Percentiles rank a stretch among this genome's conserved stretches.
These are phyloP conservation scores for Cladosporium velox DNA, from an alignment of 2,329 filamentous ascomycete species.

Conservation along the genomic window DNA sequence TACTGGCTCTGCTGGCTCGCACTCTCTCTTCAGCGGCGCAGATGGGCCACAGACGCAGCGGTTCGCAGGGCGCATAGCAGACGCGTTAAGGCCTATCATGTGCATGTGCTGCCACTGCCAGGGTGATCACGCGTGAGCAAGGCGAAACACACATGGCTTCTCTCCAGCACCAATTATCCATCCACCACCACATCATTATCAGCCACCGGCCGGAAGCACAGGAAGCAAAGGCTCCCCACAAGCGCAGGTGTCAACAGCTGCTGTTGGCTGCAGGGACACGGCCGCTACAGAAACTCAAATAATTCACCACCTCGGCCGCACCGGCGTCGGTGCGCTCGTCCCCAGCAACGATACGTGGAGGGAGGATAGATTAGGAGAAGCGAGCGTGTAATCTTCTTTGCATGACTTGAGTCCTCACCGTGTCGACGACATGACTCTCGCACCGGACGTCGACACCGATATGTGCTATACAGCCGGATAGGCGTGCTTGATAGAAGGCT, in stretches of 20 bases:
- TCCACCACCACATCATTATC: background rate
- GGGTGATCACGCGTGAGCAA: background rate
- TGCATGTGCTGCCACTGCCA: background rate
- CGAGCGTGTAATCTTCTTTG: constrained; percentile 9
- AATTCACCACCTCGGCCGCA: constrained; percentile 6
- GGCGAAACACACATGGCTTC: background rate
- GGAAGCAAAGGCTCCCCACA: constrained; percentile 9
- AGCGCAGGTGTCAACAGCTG: constrained; percentile 17
- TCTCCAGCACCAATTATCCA: background rate
- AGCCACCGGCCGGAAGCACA: constrained; percentile 5
- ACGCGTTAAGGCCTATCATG: background rate
- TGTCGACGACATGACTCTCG: background rate
- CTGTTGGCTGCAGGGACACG: constrained; percentile 16
- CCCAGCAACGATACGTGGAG: constrained; percentile 14
- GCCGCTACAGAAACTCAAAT: constrained; percentile 20
- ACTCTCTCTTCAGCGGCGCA: background rate
- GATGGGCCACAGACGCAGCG: background rate
- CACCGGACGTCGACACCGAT: background rate
- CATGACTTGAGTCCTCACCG: constrained; percentile 6
- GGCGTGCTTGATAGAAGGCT: background rate
- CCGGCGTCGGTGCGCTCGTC: constrained; percentile 12
- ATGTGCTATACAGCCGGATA: background rate
- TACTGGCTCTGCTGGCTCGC: constrained; percentile 2
- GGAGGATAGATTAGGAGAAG: constrained; percentile 1
- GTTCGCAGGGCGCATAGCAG: constrained; percentile 8